Evolutionary conservation across 495 filamentous ascomycete species (phyloP), one percentile per base, ranked within the genome.

Genomic region (Jackrogersella multiformis): DNA sequence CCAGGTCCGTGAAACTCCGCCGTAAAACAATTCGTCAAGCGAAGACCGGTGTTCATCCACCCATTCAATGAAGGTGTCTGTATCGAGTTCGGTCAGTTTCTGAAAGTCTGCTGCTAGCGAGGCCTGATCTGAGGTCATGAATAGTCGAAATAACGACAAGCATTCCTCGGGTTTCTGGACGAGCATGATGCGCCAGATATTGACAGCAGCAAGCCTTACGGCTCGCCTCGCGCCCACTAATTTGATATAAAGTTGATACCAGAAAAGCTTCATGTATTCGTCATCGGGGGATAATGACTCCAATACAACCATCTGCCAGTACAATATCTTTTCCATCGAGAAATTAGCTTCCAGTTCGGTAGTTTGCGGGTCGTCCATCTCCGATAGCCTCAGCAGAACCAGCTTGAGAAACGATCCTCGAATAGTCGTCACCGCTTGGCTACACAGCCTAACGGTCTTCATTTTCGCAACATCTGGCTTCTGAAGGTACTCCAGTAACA

Each of bases 241-340:
- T 68, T 91, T 93, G 30, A 86, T 87, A 76, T 97, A 97, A 5
- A 99, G 85, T 41, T 96, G 84, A 68, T 96, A 98, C 82, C 92
- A 96, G 15, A 97, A 83, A 5, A 98, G 78, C 46, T 89, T 88
- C 69, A 97, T 84, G 71, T 91, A 89, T 10, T 90, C 87, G 18
- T 88, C 86, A 52, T 96, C 92, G 1, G 83, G 80, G 20, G 92
- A 89, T 6, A 92, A 84, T 24, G 90, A 85, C 28, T 87, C 86
- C n/a, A 97, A 80, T 32, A 97, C 84, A 21, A 96, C 90, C 10
- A 90, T 91, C 73, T 98, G 95, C 95, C 95, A 99, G 74, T 98
- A 98, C 2, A 90, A 85, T 66, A 99, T 84, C 69, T 92, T 94
- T 38, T 92, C 83, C 75, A 99, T 82, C 53, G 93, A 91, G 5